Conservation (phyloP, 2,329 filamentous ascomycete species). For the Tricladium varicosporioides region DNA sequence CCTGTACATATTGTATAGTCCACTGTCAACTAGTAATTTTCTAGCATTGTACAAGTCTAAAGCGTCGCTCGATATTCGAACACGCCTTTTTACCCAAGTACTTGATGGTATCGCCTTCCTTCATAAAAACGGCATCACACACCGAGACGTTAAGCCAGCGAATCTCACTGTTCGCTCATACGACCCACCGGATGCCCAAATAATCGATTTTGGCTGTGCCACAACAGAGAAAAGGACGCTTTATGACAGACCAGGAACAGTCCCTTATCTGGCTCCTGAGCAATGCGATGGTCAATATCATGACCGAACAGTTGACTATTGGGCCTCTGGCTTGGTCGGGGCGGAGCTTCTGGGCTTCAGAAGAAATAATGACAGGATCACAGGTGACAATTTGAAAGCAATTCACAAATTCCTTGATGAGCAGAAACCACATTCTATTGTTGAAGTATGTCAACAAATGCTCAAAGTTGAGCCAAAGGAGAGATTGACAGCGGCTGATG, state of each 20-base stretch:
- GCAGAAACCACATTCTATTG: not conserved
- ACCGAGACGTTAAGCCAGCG: slow-evolving; percentile 24
- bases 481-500: slow-evolving; percentile 9
- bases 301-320: slow-evolving; percentile 18
- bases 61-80: slow-evolving; percentile 14
- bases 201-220: slow-evolving; percentile 26
- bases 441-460: slow-evolving; percentile 4
- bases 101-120: slow-evolving; percentile 22
- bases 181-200: slow-evolving; percentile 22
- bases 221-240: slow-evolving; percentile 11
- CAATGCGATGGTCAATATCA: slow-evolving; percentile 16
- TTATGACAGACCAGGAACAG: slow-evolving; percentile 22
- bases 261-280: slow-evolving; percentile 26
- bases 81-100: slow-evolving; percentile 20
- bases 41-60: slow-evolving; percentile 16
- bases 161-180: slow-evolving; percentile 20
- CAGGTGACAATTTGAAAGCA: not conserved
- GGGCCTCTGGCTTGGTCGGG: slow-evolving; percentile 20
- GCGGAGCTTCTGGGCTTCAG: slow-evolving; percentile 7
- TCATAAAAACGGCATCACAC: slow-evolving; percentile 17
- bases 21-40: slow-evolving; percentile 22
- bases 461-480: slow-evolving; percentile 9
- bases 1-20: slow-evolving; percentile 21
- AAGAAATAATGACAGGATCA: slow-evolving; percentile 8
- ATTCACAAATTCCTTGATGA: slow-evolving; percentile 4